These are phyloP conservation scores for Colletotrichum melonis DNA, from an alignment of 2,329 filamentous ascomycete species.

Conservation along the genomic window DNA sequence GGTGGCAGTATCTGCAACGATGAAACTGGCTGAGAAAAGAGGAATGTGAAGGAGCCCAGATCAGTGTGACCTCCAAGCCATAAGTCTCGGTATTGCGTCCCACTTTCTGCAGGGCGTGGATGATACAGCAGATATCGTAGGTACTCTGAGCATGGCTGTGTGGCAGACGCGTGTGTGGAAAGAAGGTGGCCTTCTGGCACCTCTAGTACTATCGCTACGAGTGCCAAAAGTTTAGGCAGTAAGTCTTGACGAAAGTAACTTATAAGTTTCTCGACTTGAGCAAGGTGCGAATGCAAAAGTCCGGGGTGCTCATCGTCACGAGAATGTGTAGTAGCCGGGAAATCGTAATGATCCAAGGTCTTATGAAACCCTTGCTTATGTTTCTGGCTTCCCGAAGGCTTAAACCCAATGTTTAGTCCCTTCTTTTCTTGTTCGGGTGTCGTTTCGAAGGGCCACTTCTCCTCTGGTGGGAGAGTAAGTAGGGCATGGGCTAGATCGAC, in stretches of 20 bases:
- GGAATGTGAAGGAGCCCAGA: constrained; percentile 62
- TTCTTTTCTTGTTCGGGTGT: background rate
- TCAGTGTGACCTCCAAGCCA: constrained; percentile 57
- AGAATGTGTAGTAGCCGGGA: background rate
- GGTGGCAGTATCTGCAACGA: constrained; percentile 58
- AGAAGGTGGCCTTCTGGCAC: background rate
- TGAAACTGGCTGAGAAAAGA: constrained; percentile 64
- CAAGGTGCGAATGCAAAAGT: background rate
- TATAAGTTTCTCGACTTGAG: background rate
- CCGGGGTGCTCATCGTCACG: background rate
- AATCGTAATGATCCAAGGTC: background rate
- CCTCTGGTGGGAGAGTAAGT: background rate
- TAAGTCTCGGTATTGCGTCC: background rate
- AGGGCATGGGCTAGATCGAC: background rate
- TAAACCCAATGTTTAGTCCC: background rate
- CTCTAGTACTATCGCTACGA: background rate
- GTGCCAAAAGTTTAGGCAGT: background rate
- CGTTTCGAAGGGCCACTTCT: constrained; percentile 2
- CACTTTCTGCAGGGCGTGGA: background rate
- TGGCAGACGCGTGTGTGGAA: background rate
- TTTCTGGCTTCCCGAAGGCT: background rate
- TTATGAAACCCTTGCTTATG: background rate
- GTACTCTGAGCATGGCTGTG: background rate
- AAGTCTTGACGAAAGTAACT: background rate
- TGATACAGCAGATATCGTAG: constrained; percentile 1